Base-by-base conservation (phyloP, 2,329 filamentous ascomycete species). In the Mycosphaerella arachidis region DNA sequence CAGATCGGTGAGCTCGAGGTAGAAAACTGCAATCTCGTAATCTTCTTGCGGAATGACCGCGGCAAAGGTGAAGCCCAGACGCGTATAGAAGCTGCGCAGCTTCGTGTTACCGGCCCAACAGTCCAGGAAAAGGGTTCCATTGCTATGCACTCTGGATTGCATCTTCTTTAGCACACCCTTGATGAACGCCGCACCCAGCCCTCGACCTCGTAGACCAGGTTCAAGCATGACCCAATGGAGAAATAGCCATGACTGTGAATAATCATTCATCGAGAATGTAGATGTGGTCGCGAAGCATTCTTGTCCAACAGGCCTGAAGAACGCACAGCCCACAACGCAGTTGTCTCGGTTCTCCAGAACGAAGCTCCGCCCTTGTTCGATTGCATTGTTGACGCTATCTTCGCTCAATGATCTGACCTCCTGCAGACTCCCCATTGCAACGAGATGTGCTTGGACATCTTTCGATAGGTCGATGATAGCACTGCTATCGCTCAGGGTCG, bases 61-160 rank as follows among this genome's bases (percentile, higher is more conserved):
- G 20, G 54, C 58, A 30, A 61, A 59, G 3, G 31, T 31, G n/a
- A 65, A 59, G 13, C 54, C 56, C 24, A 33, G 20, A 16, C 52
- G 40, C 7, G 24, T 48, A 37, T 62, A 62, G 43, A 64, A 64
- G 6, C 27, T 55, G 29, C 56, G 51, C n/a, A 61, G 46, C 45
- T 59, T 60, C 7, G 52, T 18, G 13, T 62, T 62, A 7, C 60
- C 62, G 45, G 60, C 62, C 55, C 58, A 62, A 35, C 62, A 62
- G 30, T 60, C 56, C 13, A 62, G 48, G 24, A 61, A 55, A 12
- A 63, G 51, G 5, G 55, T 62, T 10, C 62, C 62, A 10, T n/a
- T 16, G 5, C 20, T 35, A 29, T 45, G 40, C n/a, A 35, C 46
- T 46, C 54, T 3, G 10, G 7, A 33, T 7, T 46, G 35, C 6